Evolutionary conservation across 495 filamentous ascomycete genomes (phyloP), one percentile per base, ranked within the genome.

Genomic region (Recurvomyces mirabilis): DNA sequence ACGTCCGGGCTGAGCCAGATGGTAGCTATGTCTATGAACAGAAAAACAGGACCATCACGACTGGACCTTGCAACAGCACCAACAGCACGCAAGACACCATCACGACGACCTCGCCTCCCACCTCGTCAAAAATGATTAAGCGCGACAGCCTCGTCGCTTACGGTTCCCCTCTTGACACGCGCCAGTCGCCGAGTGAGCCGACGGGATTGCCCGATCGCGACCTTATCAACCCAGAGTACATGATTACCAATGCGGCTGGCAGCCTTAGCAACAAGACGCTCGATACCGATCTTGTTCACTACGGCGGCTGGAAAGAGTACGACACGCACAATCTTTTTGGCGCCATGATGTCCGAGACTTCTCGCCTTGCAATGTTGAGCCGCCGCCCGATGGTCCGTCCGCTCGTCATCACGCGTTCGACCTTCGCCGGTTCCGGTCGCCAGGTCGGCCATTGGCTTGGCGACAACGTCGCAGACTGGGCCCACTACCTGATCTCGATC

Each of bases 361-460:
- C 77, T 20, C 68, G 75, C 43, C 57, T 70, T 4, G 80, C 84
- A 6, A 83, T 93, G 84, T 62, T 75, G 11, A 60, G 66, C 24
- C 74, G 84, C 28, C 77, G 82, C 2, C 84, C 86, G 0, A 60
- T 56, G 1, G 65, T 74, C 1, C 73, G 86, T 0, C 84, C 87
- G 3, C 53, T 93, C 39, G 67, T 93, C 47, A 93, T 94, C 58
- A 89, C 85, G n/a, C 80, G 87, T 15, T 81, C 75, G 46, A 93
- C 84, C 2, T 94, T 87, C 55, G 78, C 81, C 4, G 86, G 87
- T 21, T 81, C 84, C 12, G 87, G 87, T 6, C 59, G 67, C 30
- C 70, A 81, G 21, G 84, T 89, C 13, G 86, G 84, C 4, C 81
- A 94, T 53, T 94, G 87, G 87, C 75, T 89, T 0, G 87, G 87